Percentiles rank a stretch among this genome's conserved stretches.
These are phyloP conservation scores for Fraxinus velutina DNA, from an alignment of 305 asterid genomes.

Conservation along the genomic window DNA sequence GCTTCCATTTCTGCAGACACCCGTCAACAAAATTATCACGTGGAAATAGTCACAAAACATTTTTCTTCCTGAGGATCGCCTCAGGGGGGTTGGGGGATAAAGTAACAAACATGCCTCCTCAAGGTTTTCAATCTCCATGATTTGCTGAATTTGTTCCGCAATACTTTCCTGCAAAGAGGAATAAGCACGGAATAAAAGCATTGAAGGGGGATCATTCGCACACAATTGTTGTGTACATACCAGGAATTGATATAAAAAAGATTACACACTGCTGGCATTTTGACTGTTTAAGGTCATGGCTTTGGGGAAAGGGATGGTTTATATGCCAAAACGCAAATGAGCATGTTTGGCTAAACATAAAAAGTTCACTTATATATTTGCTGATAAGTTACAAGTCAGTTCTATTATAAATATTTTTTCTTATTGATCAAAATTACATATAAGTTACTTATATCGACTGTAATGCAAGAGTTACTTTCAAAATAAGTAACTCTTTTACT, in stretches of 20 bases:
- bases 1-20: conserved; percentile 74
- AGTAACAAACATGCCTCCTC: conserved; percentile 65
- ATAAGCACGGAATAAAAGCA: neutral
- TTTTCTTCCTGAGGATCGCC: neutral
- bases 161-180: conserved; percentile 67
- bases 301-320: neutral
- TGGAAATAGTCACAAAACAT: neutral
- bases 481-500: neutral
- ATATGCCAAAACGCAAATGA: neutral
- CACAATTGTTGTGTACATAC: neutral
- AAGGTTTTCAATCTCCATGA: conserved; percentile 90
- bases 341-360: neutral
- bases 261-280: neutral
- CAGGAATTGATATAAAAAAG: neutral
- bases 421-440: neutral
- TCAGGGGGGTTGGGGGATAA: neutral
- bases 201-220: neutral
- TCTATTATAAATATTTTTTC: neutral
- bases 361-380: neutral
- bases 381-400: neutral
- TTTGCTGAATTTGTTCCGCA: conserved; percentile 79
- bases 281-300: neutral
- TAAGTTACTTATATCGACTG: neutral
- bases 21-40: neutral
- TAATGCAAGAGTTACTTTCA: neutral